Evolutionary conservation across 1,284 basidiomycete genomes (phyloP), one percentile per base, ranked within the genome.

Genomic region (Leucoagaricus sp.): DNA sequence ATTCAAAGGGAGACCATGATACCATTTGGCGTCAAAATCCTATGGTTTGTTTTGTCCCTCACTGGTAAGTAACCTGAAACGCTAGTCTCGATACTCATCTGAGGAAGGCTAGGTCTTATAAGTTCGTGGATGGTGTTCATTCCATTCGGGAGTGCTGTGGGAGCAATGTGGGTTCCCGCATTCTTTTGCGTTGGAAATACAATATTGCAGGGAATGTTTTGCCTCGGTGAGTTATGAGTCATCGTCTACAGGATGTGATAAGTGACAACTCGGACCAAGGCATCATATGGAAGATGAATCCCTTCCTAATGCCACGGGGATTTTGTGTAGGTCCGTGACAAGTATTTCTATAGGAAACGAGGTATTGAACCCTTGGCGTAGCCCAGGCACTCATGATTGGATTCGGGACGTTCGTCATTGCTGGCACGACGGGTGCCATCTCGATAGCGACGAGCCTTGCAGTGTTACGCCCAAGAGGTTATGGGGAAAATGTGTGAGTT

Each of bases 201-300:
- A 3, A 53, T 79, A 5, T 62, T 84, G 57, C 76, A 85, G 58
- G 75, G 72, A 1, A 69, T 77, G 6, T 84, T 85, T 58, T 76
- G 72, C 57, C 57, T 76, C 13, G 74, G 75, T 75, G 44, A 4
- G 31, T 53, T 17, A 8, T 28, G 36, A 31, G 7, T 49, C 54
- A n/a, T 41, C 21, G 44, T 41, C 55, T 15, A 19, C 40, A n/a
- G 44, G 44, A 45, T 10, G 4, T 15, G 40, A 26, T 46, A 42
- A 29, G 17, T 46, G 28, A 59, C 33, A 17, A n/a, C 29, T 12
- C 23, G 15, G 10, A 13, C 13, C 6, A 41, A 87, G 86, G 86
- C 8, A 77, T 88, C 67, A 75, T 84, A 19, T 87, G 84, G 77
- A 69, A 69, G 49, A 86, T 88, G 84, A 70, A 84, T 59, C 82